Conservation (phyloP, 495 filamentous ascomycete species). For the Penicillium antarcticum region DNA sequence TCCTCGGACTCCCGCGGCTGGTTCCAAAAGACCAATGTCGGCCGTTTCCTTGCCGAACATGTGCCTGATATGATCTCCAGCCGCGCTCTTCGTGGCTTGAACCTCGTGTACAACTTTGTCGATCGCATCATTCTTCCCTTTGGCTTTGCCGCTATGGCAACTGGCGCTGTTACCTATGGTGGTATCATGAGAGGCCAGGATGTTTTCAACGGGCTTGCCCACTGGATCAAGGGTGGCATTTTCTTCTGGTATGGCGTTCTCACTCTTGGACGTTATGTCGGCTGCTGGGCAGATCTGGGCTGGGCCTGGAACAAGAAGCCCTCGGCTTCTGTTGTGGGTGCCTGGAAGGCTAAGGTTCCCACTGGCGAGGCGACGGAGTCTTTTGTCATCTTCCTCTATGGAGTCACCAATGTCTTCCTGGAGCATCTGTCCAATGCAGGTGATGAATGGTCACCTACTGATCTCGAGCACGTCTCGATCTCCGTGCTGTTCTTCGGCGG, state of each 20-base stretch:
- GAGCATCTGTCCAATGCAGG: conserved; percentile 80
- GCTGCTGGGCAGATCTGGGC: conserved; percentile 84
- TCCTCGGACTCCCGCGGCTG: conserved; percentile 37
- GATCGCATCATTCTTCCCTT: conserved; percentile 62
- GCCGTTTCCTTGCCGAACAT: conserved; percentile 44
- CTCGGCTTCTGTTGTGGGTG: conserved; percentile 50
- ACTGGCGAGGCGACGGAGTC: conserved; percentile 89
- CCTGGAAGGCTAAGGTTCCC: conserved; percentile 61
- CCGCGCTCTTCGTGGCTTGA: conserved; percentile 55
- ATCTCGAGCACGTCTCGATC: conserved; percentile 92
- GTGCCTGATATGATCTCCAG: conserved; percentile 58
- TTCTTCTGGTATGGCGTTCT: conserved; percentile 92
- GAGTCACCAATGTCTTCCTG: conserved; percentile 84
- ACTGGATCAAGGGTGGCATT: conserved; percentile 95
- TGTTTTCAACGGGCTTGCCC: conserved; percentile 84
- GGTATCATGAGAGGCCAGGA: conserved; percentile 62
- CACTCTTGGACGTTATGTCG: conserved; percentile 85
- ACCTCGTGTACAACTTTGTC: conserved; percentile 55
- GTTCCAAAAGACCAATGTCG: conserved; percentile 41
- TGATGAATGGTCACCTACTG: conserved; percentile 65
- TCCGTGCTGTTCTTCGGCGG: conserved; percentile 93
- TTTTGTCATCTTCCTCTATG: conserved; percentile 84
- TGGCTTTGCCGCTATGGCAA: conserved; percentile 60
- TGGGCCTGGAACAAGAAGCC: conserved; percentile 96
- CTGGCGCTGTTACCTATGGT: conserved; percentile 65